Evolutionary conservation across 306 rosid genomes (phyloP), one percentile per base, ranked within the genome.

Genomic region (Parietaria judaica): DNA sequence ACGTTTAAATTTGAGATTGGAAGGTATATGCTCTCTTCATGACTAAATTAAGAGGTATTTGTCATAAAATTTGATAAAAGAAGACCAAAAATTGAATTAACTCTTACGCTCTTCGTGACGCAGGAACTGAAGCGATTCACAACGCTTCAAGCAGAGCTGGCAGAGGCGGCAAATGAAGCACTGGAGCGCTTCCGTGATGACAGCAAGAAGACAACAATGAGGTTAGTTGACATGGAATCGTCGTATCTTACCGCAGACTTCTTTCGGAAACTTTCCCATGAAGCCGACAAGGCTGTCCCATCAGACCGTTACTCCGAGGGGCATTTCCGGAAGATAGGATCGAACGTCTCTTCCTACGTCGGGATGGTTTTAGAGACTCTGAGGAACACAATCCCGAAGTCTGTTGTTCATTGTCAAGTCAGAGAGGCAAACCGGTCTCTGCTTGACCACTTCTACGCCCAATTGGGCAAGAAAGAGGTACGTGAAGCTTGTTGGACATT

Each of bases 381-480:
- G 63, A 74, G 52, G 64, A 74, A 70, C 68, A 44, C 71, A 11
- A 77, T 80, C 49, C 85, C 85, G 1, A 80, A 80, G 72, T 72
- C 82, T 74, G 78, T 73, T 50, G 85, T 77, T 66, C 82, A 80
- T 36, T 80, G 82, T 62, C 85, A 80, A 77, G 85, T 80, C 51
- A 70, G 68, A 74, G 85, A 77, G 66, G 85, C 85, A 48, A 74
- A 80, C 60, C 72, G 75, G 57, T 80, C 82, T 61, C 60, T 80
- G 61, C 70, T 80, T 0, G 63, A 76, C 71, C 69, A 68, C 70
- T 80, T 80, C 61, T 80, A 73, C n/a, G 58, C 67, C 2, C 78
- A 73, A 71, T 56, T 80, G 63, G 75, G 82, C 63, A 71, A 41
- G 72, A 80, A 46, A 45, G 75, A 74, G 85, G 82, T 80, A 76